phyloP scores from a whole-genome alignment of 2,329 filamentous ascomycete species.

The Neoscytalidium dimidiatum region DNA sequence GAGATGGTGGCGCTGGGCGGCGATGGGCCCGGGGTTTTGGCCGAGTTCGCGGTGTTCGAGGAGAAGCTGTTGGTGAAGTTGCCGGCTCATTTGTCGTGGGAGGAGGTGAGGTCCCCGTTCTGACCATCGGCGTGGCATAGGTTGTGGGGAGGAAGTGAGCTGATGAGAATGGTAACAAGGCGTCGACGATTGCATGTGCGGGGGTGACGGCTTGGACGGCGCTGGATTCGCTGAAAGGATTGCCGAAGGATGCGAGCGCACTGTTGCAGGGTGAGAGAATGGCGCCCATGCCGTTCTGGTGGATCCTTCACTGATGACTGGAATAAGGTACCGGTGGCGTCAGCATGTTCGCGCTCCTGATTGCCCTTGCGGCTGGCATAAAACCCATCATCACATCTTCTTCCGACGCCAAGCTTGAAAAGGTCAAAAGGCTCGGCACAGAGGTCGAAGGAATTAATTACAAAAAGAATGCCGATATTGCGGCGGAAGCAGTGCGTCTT shows the following conservation, averaged over 20 bases:
- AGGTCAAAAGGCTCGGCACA: slow-evolving; percentile 43
- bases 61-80: slow-evolving; percentile 30
- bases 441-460: slow-evolving; percentile 57
- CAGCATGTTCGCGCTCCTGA: slow-evolving; percentile 33
- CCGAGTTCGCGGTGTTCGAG: slow-evolving; percentile 29
- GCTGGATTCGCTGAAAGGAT: slow-evolving; percentile 23
- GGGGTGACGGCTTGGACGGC: slow-evolving; percentile 31
- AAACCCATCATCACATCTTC: slow-evolving; percentile 61
- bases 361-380: slow-evolving; percentile 31
- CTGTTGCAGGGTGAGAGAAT: slow-evolving; percentile 23
- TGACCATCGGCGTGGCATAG: too few relatives aligned
- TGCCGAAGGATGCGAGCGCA: slow-evolving; percentile 1
- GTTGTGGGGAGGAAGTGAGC: too few relatives aligned
- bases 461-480: slow-evolving; percentile 55
- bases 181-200: slow-evolving; percentile 28
- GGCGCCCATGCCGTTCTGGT: neutral
- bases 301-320: neutral
- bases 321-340: slow-evolving; percentile 43
- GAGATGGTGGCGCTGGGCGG: slow-evolving; percentile 18
- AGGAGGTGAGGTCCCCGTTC: slow-evolving; percentile 25
- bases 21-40: slow-evolving; percentile 26
- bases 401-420: slow-evolving; percentile 54
- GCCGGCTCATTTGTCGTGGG: slow-evolving; percentile 29
- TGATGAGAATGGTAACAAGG: slow-evolving; percentile 5
- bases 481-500: slow-evolving; percentile 52